Conservation (phyloP, 805 yeast species). For the Candida verbasci region DNA sequence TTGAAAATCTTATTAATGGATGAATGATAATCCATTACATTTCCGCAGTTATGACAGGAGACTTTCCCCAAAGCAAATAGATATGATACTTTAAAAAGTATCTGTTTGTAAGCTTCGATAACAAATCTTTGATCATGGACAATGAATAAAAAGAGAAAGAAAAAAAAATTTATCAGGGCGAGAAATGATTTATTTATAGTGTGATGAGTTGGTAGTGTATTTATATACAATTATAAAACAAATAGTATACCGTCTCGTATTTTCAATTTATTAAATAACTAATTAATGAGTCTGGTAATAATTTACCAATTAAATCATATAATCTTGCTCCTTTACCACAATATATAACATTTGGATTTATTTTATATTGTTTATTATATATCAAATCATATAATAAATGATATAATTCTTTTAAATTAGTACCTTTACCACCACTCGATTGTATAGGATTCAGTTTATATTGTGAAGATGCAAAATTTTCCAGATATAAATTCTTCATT, state of each 20-base stretch:
- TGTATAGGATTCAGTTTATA: conserved; percentile 25
- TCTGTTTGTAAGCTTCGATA: conserved; percentile 68
- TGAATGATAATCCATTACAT: conserved; percentile 36
- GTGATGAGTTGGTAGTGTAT: too few relatives aligned
- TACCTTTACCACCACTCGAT: conserved; percentile 22
- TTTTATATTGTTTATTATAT: conserved; percentile 12
- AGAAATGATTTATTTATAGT: too few relatives aligned
- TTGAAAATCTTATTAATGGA: conserved; percentile 16
- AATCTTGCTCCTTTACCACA: conserved; percentile 41
- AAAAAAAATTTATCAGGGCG: too few relatives aligned
- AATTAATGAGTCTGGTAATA: conserved; percentile 29
- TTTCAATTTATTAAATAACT: conserved; percentile 22
- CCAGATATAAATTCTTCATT: conserved; percentile 29
- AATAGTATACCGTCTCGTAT: too few relatives aligned
- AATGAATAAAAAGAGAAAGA: conserved; percentile 29
- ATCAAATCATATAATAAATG: conserved; percentile 38
- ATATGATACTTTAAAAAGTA: conserved; percentile 5
- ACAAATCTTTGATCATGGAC: conserved; percentile 75
- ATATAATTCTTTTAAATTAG: conserved; percentile 32
- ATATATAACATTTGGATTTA: conserved; percentile 29
- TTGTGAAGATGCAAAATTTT: conserved; percentile 27
- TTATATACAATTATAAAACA: too few relatives aligned
- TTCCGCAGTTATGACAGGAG: conserved; percentile 80
- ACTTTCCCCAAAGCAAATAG: conserved; percentile 76
- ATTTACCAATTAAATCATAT: conserved; percentile 29